Base-by-base conservation (phyloP, 352 stramenopile species). In the Phytopythium ostracodes region DNA sequence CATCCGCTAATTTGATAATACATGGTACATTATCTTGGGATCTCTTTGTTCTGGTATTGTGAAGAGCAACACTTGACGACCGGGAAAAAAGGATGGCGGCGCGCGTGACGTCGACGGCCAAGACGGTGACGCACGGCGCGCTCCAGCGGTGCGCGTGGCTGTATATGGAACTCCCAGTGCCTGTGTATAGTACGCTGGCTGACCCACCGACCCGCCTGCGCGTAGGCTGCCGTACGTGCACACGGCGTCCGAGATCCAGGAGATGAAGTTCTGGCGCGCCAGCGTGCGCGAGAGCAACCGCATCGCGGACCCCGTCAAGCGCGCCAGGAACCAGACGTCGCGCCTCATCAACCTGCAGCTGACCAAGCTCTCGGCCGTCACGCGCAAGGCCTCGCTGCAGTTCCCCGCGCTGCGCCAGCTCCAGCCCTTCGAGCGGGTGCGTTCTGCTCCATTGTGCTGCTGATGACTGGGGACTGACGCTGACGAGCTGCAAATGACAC, bases 191-290 rank as follows among this genome's bases (percentile, higher is more conserved):
- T 7, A 3, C 7, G 29, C 29, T 33, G 29, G 7, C 29, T 7
- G 29, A 7, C 29, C 29, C 7, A 33, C 29, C 7, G 4, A 8
- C 29, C 20, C 33, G 24, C 59, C 22, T 57, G 15, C n/a, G 12
- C 8, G 36, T 25, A 92, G 85, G 29, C 67, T 94, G 44, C 85
- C 85, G 60, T 94, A 92, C 56, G 80, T 94, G 42, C 70, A 85
- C 73, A 94, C 85, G 55, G 82, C 82, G 7, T 76, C 71, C 7
- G 85, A 94, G 76, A 91, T 94, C 60, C 79, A 90, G 68, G 80
- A 92, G 66, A 96, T 96, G 87, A 85, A 87, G 63, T 94, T 96
- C 67, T 96, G 87, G 87, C 77, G 81, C 27, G 67, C 80, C 31
- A 64, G 65, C 31, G 68, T 89, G 65, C 77, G 73, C 58, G 87